A percentile compares a stretch with the other conserved stretches of the same genome.
Evolutionary conservation across 2,329 filamentous ascomycete species (phyloP).

Genomic region (Thielaviopsis populi): DNA sequence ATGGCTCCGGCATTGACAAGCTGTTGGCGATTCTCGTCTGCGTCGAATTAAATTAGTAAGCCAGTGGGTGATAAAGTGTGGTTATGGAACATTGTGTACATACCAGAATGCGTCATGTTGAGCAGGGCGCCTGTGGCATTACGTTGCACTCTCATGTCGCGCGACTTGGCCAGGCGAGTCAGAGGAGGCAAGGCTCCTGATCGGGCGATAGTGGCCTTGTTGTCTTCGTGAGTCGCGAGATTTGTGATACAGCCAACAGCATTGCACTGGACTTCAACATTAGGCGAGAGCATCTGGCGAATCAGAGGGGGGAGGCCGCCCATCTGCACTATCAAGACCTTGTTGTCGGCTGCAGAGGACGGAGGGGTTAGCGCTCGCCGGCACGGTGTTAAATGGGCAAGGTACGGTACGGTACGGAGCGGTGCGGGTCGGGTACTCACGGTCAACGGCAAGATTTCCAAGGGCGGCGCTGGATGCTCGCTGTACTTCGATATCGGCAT

Average conservation of each 20-base stretch:
- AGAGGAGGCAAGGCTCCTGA: constrained; percentile 85
- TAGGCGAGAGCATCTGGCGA: constrained; percentile 93
- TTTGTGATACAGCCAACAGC: constrained; percentile 98
- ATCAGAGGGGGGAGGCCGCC: constrained; percentile 84
- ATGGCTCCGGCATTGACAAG: constrained; percentile 97
- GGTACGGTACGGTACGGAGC: background rate
- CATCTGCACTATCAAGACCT: constrained; percentile 85
- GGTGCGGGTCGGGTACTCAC: constrained; percentile 39
- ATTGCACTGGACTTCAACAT: constrained; percentile 98
- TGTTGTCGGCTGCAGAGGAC: constrained; percentile 68
- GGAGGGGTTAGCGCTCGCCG: constrained; percentile 28
- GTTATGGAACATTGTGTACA: constrained; percentile 19
- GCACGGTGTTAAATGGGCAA: too few species aligned
- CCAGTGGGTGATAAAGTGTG: constrained; percentile 9
- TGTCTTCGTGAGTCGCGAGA: constrained; percentile 93
- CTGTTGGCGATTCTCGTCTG: constrained; percentile 94
- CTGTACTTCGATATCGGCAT: constrained; percentile 92
- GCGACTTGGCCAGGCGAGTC: constrained; percentile 85
- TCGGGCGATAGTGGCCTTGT: constrained; percentile 95
- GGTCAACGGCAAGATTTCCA: constrained; percentile 92
- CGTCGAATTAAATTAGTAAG: constrained; percentile 18
- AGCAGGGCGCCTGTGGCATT: constrained; percentile 92
- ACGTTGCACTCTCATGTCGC: constrained; percentile 95
- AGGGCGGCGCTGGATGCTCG: constrained; percentile 88
- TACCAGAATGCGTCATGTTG: constrained; percentile 99